Base-by-base conservation (phyloP, 495 filamentous ascomycete species). In the Astrothelium macrocarpum region DNA sequence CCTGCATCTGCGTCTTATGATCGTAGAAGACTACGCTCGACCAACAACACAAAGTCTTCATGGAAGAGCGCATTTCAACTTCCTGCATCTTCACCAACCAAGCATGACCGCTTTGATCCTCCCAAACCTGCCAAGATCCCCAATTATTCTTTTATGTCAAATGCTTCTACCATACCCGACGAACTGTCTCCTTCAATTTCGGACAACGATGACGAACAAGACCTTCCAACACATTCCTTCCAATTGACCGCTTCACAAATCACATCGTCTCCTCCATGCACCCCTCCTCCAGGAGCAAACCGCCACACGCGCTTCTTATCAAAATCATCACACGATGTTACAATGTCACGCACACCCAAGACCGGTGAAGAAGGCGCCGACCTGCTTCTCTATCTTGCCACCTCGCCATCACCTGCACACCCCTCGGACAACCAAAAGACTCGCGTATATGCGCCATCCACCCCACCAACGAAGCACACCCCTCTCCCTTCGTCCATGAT, bases 301-400 rank as follows among this genome's bases (percentile, higher is more conserved):
- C 49, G 49, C 25, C 49, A 56, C 7, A 61, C 69, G 20, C 74
- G 62, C 53, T 68, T 64, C 66, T 67, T 67, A 71, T 70, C 59
- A 67, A 64, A 64, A 66, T 76, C 71, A 58, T 61, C 46, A 59
- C 71, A 72, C 46, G 72, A 68, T 53, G 67, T 67, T 18, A 64
- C 69, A 28, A 68, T 66, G 61, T 68, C 71, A 32, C 75, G 74
- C 28, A 71, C 71, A 25, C 71, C 67, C 31, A 67, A 69, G 58
- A 66, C 65, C n/a, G 89, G 87, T 59, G 87, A 94, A 71, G 90
- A 94, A 71, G 94, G 90, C 23, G 95, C 91, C 9, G 93, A 95
- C 75, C 79, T 97, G 39, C 82, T 99, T 20, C 79, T 99, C 45
- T 96, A 91, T 73, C 83, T 99, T 31, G 92, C 93, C 65, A 88